Percentiles rank a stretch among this genome's conserved stretches.
These are phyloP conservation scores for Colletotrichum musicola DNA, from an alignment of 2,329 filamentous ascomycete species.

Conservation along the genomic window DNA sequence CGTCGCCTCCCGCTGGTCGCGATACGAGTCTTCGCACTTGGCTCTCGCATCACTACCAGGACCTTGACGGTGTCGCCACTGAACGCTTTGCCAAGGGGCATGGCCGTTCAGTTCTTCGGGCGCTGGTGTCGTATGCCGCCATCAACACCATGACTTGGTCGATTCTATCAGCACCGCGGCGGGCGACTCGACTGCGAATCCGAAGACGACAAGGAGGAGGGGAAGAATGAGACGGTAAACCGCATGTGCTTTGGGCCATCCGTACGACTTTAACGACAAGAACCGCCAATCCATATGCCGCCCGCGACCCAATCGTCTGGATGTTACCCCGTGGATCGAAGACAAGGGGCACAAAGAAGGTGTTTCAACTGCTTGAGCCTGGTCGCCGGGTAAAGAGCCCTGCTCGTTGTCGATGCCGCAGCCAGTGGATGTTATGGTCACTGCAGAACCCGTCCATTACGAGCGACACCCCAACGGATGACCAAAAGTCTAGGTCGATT, in stretches of 20 bases:
- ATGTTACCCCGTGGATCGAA: constrained; percentile 29
- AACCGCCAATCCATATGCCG: constrained; percentile 11
- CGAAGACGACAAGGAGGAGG: too few relatives aligned
- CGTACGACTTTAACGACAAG: constrained; percentile 13
- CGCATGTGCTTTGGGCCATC: constrained; percentile 7
- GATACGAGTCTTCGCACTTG: not conserved
- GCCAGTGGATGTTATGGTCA: not conserved
- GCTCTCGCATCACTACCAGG: not conserved
- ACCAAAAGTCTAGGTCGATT: too few relatives aligned
- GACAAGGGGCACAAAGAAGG: constrained; percentile 28
- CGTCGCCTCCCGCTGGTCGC: not conserved
- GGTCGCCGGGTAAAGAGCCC: not conserved
- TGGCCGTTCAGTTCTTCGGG: too few relatives aligned
- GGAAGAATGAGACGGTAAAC: constrained; percentile 32
- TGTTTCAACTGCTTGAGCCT: constrained; percentile 23
- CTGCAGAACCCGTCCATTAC: too few relatives aligned
- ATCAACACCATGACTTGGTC: too few relatives aligned
- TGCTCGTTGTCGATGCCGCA: not conserved
- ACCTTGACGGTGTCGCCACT: too few relatives aligned
- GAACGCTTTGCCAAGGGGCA: too few relatives aligned
- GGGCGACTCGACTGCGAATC: too few relatives aligned
- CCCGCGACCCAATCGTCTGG: constrained; percentile 29
- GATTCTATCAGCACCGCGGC: too few relatives aligned
- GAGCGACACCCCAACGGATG: too few relatives aligned
- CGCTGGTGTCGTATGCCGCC: too few relatives aligned